phyloP scores from a whole-genome alignment of 2,329 filamentous ascomycete genomes.

The Ophiostoma angusticollis region DNA sequence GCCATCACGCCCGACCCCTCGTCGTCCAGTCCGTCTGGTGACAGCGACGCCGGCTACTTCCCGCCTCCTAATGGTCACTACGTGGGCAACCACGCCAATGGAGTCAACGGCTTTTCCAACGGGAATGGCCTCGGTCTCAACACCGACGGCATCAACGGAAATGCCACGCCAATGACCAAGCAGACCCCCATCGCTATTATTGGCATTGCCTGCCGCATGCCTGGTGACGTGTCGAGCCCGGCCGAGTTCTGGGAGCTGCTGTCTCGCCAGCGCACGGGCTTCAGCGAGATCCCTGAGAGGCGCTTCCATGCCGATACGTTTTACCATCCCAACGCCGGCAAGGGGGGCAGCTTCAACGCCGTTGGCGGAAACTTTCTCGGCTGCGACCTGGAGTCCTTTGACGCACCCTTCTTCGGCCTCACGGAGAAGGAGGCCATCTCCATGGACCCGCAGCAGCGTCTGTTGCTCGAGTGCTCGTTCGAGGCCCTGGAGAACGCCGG shows the following conservation, averaged over 20 bases:
- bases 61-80: slow-evolving; percentile 14
- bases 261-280: slow-evolving; percentile 27
- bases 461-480: slow-evolving; percentile 39
- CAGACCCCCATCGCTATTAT: slow-evolving; percentile 33
- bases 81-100: slow-evolving; percentile 17
- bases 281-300: slow-evolving; percentile 29
- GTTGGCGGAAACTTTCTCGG: slow-evolving; percentile 31
- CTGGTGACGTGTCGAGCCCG: slow-evolving; percentile 28
- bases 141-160: slow-evolving; percentile 5
- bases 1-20: slow-evolving; percentile 20
- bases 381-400: slow-evolving; percentile 33
- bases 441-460: slow-evolving; percentile 42
- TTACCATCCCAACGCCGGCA: slow-evolving; percentile 31
- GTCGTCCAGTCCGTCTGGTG: slow-evolving; percentile 17
- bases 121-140: slow-evolving; percentile 14
- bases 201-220: slow-evolving; percentile 34
- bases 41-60: slow-evolving; percentile 17
- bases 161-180: slow-evolving; percentile 11
- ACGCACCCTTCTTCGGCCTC: slow-evolving; percentile 39
- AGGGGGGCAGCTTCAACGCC: slow-evolving; percentile 27
- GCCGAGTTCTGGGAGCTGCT: slow-evolving; percentile 34
- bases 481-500: slow-evolving; percentile 42
- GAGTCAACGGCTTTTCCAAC: slow-evolving; percentile 16
- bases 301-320: slow-evolving; percentile 30
- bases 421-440: slow-evolving; percentile 35